Evolutionary conservation across 2,329 filamentous ascomycete species (phyloP).

Genomic region (Pseudogymnoascus sp.): DNA sequence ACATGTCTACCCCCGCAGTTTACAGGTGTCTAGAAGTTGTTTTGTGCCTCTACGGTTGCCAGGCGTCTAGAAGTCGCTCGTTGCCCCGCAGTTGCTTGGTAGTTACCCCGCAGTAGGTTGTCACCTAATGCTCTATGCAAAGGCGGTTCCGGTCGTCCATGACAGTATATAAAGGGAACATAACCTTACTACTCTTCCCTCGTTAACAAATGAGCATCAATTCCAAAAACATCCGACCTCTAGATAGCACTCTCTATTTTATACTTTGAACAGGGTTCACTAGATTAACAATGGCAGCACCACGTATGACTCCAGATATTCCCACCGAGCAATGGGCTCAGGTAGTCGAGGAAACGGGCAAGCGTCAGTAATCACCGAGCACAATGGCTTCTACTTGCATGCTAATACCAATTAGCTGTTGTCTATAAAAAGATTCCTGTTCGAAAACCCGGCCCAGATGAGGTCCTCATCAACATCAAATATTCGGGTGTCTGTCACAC

Average conservation of each 20-base stretch:
- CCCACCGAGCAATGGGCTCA: conserved; percentile 86
- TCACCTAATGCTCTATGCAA: neutral
- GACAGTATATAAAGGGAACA: neutral
- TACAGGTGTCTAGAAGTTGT: neutral
- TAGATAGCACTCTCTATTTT: neutral
- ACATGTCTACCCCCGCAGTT: neutral
- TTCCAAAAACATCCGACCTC: neutral
- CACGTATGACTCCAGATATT: conserved; percentile 40
- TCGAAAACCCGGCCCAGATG: conserved; percentile 71
- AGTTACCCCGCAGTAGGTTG: neutral
- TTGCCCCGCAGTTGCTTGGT: neutral
- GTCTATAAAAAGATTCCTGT: conserved; percentile 78
- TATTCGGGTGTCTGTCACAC: conserved; percentile 90
- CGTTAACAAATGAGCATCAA: neutral
- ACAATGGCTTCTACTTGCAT: conserved; percentile 10
- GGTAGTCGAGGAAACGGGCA: conserved; percentile 75
- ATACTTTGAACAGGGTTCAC: neutral
- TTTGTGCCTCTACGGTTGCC: neutral
- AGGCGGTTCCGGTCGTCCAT: neutral
- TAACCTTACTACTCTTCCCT: neutral
- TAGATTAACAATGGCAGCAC: neutral
- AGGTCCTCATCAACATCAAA: conserved; percentile 87
- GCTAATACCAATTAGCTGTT: conserved; percentile 39
- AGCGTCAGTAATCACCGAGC: conserved; percentile 41
- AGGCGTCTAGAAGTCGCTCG: too few relatives aligned